Conservation (phyloP, 306 rosid genomes). For the Benincasa hispida region DNA sequence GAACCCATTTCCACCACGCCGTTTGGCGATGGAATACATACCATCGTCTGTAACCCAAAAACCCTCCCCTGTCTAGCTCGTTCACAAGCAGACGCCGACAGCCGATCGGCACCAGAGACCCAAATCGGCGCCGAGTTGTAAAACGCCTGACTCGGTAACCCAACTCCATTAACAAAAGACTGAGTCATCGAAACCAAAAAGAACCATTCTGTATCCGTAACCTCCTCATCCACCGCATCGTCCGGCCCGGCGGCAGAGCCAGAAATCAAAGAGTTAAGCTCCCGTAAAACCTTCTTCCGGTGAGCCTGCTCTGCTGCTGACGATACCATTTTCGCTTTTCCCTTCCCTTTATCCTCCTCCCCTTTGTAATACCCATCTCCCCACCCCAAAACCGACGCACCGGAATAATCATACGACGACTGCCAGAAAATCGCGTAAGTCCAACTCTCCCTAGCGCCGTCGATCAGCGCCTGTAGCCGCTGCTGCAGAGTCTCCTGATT, state of each 20-base stretch:
- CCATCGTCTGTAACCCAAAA: slow-evolving; percentile 65
- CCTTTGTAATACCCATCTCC: slow-evolving; percentile 93
- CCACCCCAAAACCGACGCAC: slow-evolving; percentile 61
- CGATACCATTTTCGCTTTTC: slow-evolving; percentile 13
- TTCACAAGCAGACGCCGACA: slow-evolving; percentile 40
- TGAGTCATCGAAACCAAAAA: slow-evolving; percentile 89
- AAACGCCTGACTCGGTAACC: slow-evolving; percentile 63
- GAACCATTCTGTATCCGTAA: slow-evolving; percentile 95
- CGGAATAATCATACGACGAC: slow-evolving; percentile 47
- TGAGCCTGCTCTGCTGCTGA: slow-evolving; percentile 68
- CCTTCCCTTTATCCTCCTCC: slow-evolving; percentile 36
- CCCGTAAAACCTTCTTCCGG: slow-evolving; percentile 75
- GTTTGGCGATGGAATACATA: slow-evolving; percentile 51
- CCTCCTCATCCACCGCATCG: slow-evolving; percentile 67
- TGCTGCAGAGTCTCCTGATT: slow-evolving; percentile 87
- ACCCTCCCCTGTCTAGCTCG: slow-evolving; percentile 54
- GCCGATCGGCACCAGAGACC: slow-evolving; percentile 46
- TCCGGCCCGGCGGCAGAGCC: slow-evolving; percentile 35
- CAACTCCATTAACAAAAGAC: slow-evolving; percentile 54
- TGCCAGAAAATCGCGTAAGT: slow-evolving; percentile 98
- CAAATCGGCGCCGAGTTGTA: slow-evolving; percentile 41
- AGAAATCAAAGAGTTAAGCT: slow-evolving; percentile 71
- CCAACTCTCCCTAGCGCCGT: slow-evolving; percentile 63
- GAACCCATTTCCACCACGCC: slow-evolving; percentile 93
- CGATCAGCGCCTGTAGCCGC: slow-evolving; percentile 69